phyloP scores from a whole-genome alignment of 768 basidiomycete genomes.

The Leccinum longicurvipes region DNA sequence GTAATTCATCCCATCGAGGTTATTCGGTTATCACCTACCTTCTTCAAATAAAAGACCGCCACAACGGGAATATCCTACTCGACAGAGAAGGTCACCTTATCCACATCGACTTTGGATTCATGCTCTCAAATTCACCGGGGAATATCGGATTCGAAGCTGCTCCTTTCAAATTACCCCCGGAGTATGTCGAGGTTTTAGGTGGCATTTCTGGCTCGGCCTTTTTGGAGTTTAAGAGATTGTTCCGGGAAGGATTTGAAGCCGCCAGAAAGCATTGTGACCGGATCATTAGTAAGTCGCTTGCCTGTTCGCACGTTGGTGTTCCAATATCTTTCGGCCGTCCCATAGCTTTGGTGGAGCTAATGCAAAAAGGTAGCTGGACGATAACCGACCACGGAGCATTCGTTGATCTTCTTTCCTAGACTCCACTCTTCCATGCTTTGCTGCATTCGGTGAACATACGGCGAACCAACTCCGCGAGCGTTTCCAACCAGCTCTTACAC shows the following conservation, averaged over 20 bases:
- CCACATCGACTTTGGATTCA: constrained; percentile 99
- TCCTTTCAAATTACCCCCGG: constrained; percentile 92
- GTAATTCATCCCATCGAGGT: constrained; percentile 40
- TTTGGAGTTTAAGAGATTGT: constrained; percentile 79
- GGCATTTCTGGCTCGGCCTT: constrained; percentile 76
- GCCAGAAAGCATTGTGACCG: constrained; percentile 95
- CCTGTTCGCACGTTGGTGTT: not conserved
- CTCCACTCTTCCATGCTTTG: constrained; percentile 88
- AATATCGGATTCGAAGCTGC: constrained; percentile 99
- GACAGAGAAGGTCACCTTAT: constrained; percentile 94
- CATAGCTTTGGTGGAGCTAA: constrained; percentile 84
- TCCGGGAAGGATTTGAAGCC: constrained; percentile 91
- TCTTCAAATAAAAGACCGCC: constrained; percentile 96
- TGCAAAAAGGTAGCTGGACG: constrained; percentile 79
- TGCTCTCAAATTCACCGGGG: constrained; percentile 94
- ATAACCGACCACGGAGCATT: not conserved
- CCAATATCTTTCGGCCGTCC: constrained; percentile 2
- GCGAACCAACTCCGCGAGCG: constrained; percentile 85
- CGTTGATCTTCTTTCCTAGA: constrained; percentile 42
- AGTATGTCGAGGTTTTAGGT: constrained; percentile 95
- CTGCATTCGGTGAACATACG: constrained; percentile 87
- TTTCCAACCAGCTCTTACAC: constrained; percentile 88
- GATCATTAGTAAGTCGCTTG: constrained; percentile 69
- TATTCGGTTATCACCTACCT: constrained; percentile 97
- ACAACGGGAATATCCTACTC: constrained; percentile 96